These are phyloP conservation scores for Annulohypoxylon truncatum DNA, from an alignment of 2,329 filamentous ascomycete species.

Conservation along the genomic window DNA sequence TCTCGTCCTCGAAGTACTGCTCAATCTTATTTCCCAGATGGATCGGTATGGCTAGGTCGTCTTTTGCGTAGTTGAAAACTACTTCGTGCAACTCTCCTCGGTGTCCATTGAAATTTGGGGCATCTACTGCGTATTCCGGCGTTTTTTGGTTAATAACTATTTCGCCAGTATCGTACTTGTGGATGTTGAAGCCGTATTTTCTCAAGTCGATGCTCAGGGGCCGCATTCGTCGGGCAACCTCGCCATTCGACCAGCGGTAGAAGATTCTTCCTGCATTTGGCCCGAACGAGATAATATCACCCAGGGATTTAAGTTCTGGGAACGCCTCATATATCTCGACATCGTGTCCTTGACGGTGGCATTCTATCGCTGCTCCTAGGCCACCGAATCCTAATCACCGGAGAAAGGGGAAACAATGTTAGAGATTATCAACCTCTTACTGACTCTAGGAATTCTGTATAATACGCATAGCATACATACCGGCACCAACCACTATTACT, in stretches of 20 bases:
- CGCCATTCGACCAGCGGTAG: constrained; percentile 65
- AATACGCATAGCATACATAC: constrained; percentile 45
- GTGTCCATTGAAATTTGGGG: constrained; percentile 70
- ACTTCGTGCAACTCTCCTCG: constrained; percentile 70
- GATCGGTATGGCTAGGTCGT: constrained; percentile 66
- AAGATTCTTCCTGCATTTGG: constrained; percentile 71
- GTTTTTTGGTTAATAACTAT: constrained; percentile 67
- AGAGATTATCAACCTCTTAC: not conserved
- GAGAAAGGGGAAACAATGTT: not conserved
- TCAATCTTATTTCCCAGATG: constrained; percentile 63
- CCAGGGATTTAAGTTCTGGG: constrained; percentile 66
- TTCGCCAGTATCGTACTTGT: constrained; percentile 70
- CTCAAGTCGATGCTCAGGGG: constrained; percentile 64
- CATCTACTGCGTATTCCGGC: constrained; percentile 57
- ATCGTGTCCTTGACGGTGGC: constrained; percentile 69
- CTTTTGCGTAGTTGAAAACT: constrained; percentile 67
- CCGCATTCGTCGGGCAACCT: constrained; percentile 60
- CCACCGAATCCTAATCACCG: constrained; percentile 65
- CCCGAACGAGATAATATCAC: constrained; percentile 72
- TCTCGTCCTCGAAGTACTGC: constrained; percentile 66
- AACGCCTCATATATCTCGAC: constrained; percentile 70
- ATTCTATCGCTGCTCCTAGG: constrained; percentile 71
- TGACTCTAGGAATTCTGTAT: not conserved
- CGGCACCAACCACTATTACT: constrained; percentile 62
- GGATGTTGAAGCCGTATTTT: constrained; percentile 69